A percentile compares a stretch with the other conserved stretches of the same genome.
These are phyloP conservation scores for Antrodiella citrinella DNA, from an alignment of 768 basidiomycete species.

Conservation along the genomic window DNA sequence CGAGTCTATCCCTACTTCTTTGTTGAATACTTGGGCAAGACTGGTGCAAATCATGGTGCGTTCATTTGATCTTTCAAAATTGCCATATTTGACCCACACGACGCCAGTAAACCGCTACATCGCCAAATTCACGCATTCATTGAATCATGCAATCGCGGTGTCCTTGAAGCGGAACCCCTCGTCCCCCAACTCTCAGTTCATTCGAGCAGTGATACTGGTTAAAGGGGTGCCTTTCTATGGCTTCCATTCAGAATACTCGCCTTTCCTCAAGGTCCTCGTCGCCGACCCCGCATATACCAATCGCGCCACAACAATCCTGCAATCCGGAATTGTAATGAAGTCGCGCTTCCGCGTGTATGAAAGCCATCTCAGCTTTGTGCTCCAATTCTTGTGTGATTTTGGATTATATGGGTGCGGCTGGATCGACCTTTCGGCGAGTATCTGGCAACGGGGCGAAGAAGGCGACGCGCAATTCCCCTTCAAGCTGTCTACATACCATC, in stretches of 20 bases:
- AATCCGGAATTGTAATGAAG: conserved; percentile 76
- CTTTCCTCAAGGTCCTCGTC: conserved; percentile 83
- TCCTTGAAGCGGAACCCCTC: conserved; percentile 69
- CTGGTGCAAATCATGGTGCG: conserved; percentile 60
- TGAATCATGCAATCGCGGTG: conserved; percentile 82
- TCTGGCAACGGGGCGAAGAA: conserved; percentile 46
- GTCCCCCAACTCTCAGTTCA: conserved; percentile 47
- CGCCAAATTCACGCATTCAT: conserved; percentile 55
- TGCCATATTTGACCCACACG: neutral
- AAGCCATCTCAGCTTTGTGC: conserved; percentile 77
- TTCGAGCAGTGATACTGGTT: conserved; percentile 74
- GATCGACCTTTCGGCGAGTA: conserved; percentile 59
- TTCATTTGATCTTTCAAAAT: neutral
- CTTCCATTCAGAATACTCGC: conserved; percentile 75
- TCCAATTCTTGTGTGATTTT: conserved; percentile 94
- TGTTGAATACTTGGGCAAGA: conserved; percentile 66
- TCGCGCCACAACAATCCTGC: conserved; percentile 68
- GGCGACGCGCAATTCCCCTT: conserved; percentile 30
- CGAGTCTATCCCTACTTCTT: conserved; percentile 94
- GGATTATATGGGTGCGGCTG: conserved; percentile 92
- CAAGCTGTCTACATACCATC: conserved; percentile 47
- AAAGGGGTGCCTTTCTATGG: conserved; percentile 98
- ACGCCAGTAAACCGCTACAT: conserved; percentile 77
- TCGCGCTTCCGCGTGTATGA: conserved; percentile 78
- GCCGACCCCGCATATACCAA: conserved; percentile 61